Evolutionary conservation across 306 rosid genomes (phyloP), one percentile per base, ranked within the genome.

Genomic region (Medicago lupulina): DNA sequence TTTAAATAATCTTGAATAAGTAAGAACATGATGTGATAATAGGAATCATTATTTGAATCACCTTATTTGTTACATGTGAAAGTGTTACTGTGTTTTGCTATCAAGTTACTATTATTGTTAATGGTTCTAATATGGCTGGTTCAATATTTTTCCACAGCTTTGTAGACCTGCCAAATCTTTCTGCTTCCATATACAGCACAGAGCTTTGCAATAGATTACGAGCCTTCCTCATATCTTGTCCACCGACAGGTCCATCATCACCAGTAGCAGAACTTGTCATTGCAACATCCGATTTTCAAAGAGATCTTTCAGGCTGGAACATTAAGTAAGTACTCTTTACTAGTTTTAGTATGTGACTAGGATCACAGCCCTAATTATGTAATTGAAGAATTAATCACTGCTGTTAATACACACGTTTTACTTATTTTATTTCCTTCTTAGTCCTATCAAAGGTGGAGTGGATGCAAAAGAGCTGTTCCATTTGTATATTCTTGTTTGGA

Each of bases 381-480:
- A 10, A 41, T 53, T 36, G 25, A 60, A 31, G 69, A 57, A 78
- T 75, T 67, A 81, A 73, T 28, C 54, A 44, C 17, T 67, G 18
- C 16, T 2, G 17, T 51, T 38, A 62, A 14, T 13, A 55, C 17
- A 4, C 66, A 15, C 34, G 43, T 74, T 79, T 55, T 62, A 71
- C 75, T 2, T 38, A 9, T 47, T 54, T n/a, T 57, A 75, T 76
- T 66, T 85, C 79, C 62, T 74, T 79, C 51, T 64, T 86, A 96
- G 99, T 80, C 86, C 87, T 54, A 71, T 90, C 76, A 92, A 89
- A 89, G 98, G 94, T 11, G 98, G 99, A 50, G 98, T 96, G 36
- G 97, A 90, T 44, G 99, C 99, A 54, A 96, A 96, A 86, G 99
- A 96, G 83, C 83, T 96, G 75, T 96, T 96, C 85, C 97, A 96